These are phyloP conservation scores for Russula sp. DNA, from an alignment of 768 basidiomycete species.

Conservation along the genomic window DNA sequence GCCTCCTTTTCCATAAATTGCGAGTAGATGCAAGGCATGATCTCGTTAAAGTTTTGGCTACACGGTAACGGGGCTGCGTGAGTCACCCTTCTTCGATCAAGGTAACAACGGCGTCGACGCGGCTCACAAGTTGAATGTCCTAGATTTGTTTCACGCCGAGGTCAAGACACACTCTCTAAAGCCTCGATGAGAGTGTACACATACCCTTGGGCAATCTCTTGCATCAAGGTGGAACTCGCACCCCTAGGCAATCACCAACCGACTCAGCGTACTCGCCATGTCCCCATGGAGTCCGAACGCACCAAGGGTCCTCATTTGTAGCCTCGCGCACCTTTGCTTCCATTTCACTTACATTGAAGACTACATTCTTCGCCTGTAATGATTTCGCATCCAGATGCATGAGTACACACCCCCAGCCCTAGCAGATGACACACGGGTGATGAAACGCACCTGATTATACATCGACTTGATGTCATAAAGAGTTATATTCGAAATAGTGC, in stretches of 20 bases:
- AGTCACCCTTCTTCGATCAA: neutral
- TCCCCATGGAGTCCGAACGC: slow-evolving; percentile 34
- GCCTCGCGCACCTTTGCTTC: slow-evolving; percentile 96
- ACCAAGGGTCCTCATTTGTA: slow-evolving; percentile 98
- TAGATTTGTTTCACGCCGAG: slow-evolving; percentile 36
- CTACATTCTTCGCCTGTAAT: slow-evolving; percentile 86
- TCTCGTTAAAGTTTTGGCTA: slow-evolving; percentile 98
- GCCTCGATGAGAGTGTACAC: slow-evolving; percentile 36
- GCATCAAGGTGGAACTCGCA: slow-evolving; percentile 96
- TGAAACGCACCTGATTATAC: slow-evolving; percentile 80
- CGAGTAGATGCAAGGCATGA: slow-evolving; percentile 95
- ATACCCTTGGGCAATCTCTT: slow-evolving; percentile 95
- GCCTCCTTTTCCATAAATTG: slow-evolving; percentile 99
- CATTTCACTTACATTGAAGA: slow-evolving; percentile 95
- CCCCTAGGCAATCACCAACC: slow-evolving; percentile 57
- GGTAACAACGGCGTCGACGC: neutral
- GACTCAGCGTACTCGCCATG: neutral
- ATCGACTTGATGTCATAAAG: slow-evolving; percentile 92
- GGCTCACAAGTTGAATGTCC: slow-evolving; percentile 95
- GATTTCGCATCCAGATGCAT: neutral
- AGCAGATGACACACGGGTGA: neutral
- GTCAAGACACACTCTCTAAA: neutral
- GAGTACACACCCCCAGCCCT: neutral
- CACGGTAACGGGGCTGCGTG: neutral
- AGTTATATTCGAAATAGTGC: slow-evolving; percentile 74